Evolutionary conservation across 305 asterid species (phyloP).

Genomic region (Fraxinus baroniana): DNA sequence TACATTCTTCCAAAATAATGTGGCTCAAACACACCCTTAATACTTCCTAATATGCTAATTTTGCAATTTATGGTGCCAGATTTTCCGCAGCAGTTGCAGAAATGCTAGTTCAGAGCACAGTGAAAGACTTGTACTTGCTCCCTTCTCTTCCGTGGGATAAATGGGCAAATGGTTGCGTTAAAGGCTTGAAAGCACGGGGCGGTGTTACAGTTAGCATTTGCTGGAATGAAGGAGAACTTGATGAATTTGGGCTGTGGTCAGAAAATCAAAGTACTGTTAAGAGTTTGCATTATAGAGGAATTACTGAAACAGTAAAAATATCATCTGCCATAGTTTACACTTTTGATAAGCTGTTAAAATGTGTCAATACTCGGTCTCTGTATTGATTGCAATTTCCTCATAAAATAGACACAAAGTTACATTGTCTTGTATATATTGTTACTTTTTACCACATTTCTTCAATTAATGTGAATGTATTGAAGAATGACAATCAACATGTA

Average conservation of each 20-base stretch:
- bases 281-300: conserved; percentile 52
- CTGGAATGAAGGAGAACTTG: conserved; percentile 65
- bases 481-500: background rate
- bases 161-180: conserved; percentile 62
- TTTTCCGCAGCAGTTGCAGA: conserved; percentile 76
- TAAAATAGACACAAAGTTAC: background rate
- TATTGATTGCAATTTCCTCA: background rate
- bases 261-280: conserved; percentile 26
- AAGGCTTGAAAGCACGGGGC: conserved; percentile 66
- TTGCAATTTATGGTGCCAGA: conserved; percentile 28
- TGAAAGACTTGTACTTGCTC: conserved; percentile 59
- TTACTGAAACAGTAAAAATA: conserved; percentile 31
- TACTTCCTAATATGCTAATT: background rate
- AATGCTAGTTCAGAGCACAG: conserved; percentile 77
- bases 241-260: conserved; percentile 63
- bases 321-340: conserved; percentile 50
- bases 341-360: conserved; percentile 49
- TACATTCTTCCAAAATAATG: too few species aligned
- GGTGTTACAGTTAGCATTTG: conserved; percentile 55
- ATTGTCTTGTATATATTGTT: background rate
- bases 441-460: background rate
- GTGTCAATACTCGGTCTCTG: conserved; percentile 30
- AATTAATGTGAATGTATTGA: background rate
- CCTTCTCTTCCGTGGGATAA: conserved; percentile 74
- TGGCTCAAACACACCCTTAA: too few species aligned